These are phyloP conservation scores for Vachellia collinsii DNA, from an alignment of 306 rosid genomes.

Conservation along the genomic window DNA sequence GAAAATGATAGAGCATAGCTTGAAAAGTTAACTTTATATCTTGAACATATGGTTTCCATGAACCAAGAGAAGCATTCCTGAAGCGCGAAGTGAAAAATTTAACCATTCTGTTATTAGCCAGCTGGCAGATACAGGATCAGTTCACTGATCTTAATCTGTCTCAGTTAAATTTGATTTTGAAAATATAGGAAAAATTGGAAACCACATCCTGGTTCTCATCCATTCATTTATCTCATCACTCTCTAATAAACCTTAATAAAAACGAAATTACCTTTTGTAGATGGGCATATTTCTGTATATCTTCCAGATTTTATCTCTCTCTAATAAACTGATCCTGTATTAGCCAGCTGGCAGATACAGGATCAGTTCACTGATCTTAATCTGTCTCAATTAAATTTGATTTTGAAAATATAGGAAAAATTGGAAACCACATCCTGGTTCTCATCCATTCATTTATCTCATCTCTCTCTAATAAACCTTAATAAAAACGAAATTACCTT, in stretches of 20 bases:
- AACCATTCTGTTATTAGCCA: neutral
- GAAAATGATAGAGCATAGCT: neutral
- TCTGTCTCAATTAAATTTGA: neutral
- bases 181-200: neutral
- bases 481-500: slow-evolving; percentile 56
- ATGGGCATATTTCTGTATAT: slow-evolving; percentile 73
- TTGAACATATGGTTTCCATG: neutral
- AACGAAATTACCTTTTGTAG: slow-evolving; percentile 72
- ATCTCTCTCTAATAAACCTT: slow-evolving; percentile 11
- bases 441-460: neutral
- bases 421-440: slow-evolving; percentile 13
- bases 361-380: slow-evolving; percentile 14
- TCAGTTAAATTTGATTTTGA: neutral
- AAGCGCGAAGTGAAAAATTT: neutral
- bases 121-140: neutral
- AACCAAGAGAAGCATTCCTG: neutral
- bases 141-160: slow-evolving; percentile 13
- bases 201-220: neutral
- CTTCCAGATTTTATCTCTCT: no score
- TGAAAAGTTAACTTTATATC: neutral
- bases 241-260: slow-evolving; percentile 21
- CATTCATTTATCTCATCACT: neutral
- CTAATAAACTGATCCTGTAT: no score
- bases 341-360: neutral
- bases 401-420: neutral